A percentile compares a stretch with the other conserved stretches of the same genome.
phyloP scores from a whole-genome alignment of 78 protist species.

The Dictyostelium purpureum region DNA sequence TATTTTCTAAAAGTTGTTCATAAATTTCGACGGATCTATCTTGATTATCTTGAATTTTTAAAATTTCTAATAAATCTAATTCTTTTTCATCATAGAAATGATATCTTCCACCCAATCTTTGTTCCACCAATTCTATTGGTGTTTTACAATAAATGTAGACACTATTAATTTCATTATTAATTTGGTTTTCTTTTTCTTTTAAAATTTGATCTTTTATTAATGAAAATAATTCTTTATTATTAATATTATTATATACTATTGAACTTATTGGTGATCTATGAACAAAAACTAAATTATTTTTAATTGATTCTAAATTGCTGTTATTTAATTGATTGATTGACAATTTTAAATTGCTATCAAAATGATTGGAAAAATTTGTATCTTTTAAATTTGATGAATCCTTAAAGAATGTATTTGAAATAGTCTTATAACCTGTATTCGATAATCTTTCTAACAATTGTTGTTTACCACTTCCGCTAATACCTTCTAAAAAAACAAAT shows the following conservation, averaged over 20 bases:
- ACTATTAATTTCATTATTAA: background rate
- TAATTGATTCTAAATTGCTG: background rate
- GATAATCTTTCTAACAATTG: constrained; percentile 49
- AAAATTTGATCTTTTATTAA: background rate
- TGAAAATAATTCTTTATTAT: background rate
- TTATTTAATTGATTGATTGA: background rate
- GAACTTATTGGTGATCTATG: constrained; percentile 70
- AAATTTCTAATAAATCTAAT: background rate
- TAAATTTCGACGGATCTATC: constrained; percentile 3
- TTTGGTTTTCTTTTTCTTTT: background rate
- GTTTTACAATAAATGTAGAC: constrained; percentile 56
- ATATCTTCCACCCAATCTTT: constrained; percentile 59
- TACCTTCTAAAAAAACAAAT: constrained; percentile 57
- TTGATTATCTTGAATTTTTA: background rate
- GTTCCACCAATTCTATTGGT: constrained; percentile 62
- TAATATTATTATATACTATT: background rate
- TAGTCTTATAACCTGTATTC: constrained; percentile 44
- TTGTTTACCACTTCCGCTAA: constrained; percentile 47
- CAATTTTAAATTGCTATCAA: background rate
- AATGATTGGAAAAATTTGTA: background rate
- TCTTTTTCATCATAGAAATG: constrained; percentile 25
- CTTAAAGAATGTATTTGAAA: constrained; percentile 19
- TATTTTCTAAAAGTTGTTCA: background rate
- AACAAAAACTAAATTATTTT: constrained; percentile 35
- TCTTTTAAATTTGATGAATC: background rate